Evolutionary conservation across 2,329 filamentous ascomycete genomes (phyloP), one percentile per base, ranked within the genome.

Genomic region (Cordyceps cicadae): DNA sequence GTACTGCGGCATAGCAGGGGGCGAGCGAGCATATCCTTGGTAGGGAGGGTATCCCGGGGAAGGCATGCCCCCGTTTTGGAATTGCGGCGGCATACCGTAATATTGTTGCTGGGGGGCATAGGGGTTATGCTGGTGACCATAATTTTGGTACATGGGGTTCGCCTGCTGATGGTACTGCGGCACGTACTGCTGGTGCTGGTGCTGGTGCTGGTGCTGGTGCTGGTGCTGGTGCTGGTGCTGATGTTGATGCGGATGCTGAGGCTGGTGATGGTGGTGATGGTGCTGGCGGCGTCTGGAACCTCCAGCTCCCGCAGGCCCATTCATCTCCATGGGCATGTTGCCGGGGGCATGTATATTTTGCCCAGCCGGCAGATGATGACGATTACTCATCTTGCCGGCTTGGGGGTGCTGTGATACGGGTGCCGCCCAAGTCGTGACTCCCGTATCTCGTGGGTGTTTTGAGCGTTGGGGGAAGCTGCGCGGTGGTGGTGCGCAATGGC

Each of bases 301-400:
- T 63, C 70, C 43, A 9, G n/a, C 74, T 64, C 73, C 71, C 62
- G 69, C 66, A 61, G 66, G 52, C 19, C 46, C 59, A 21, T 32
- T 53, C 70, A 73, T 74, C 67, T 70, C 74, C 66, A 69, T 71
- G 56, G 66, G 63, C 64, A 70, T 70, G 64, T 68, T 70, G 63
- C 68, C 70, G 63, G 67, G 68, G 65, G 76, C 77, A 70, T 77
- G 80, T 77, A 83, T 80, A 74, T 80, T 80, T 76, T 86, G 85
- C 81, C 87, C 87, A 84, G 85, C 85, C 84, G 86, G 85, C 85
- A 88, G 85, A 87, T 87, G 85, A 87, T 88, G 85, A 82, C 80
- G 82, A 76, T 79, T 79, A 79, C 86, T 88, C 87, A 90, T 90
- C 86, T 82, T 89, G 83, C 84, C 85, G 84, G 83, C 82, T 77